phyloP scores from a whole-genome alignment of 345 rosid species.

The Populus ilicifolia region DNA sequence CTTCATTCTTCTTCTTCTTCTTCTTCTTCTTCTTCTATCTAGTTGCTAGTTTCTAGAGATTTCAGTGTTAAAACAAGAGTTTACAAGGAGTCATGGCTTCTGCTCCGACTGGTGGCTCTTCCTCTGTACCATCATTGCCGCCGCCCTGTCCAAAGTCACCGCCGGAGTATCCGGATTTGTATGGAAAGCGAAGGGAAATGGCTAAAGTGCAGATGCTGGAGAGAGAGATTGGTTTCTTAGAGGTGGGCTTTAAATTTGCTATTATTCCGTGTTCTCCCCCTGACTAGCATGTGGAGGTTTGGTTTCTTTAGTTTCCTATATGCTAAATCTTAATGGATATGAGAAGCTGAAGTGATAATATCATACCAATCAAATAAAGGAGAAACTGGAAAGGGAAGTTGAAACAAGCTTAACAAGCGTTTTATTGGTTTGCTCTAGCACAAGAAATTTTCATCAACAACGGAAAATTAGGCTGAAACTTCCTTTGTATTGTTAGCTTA shows the following conservation, averaged over 20 bases:
- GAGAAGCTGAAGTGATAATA: background rate
- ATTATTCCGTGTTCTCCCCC: background rate
- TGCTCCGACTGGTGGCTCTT: conserved; percentile 1
- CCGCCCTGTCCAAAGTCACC: conserved; percentile 84
- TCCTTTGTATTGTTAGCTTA: background rate
- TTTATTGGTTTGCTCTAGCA: background rate
- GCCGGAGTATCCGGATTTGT: conserved; percentile 93
- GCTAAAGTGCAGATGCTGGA: conserved; percentile 88
- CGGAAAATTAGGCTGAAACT: background rate
- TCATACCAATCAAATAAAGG: background rate
- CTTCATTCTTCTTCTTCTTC: background rate
- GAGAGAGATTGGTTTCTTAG: conserved; percentile 82
- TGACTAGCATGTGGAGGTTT: too few species aligned
- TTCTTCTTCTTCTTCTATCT: background rate
- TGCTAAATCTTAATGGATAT: background rate
- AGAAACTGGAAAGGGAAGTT: background rate
- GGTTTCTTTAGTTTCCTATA: background rate
- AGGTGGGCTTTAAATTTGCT: conserved; percentile 47
- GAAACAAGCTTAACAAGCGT: background rate
- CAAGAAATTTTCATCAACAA: background rate
- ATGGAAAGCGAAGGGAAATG: conserved; percentile 71
- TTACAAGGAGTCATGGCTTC: background rate
- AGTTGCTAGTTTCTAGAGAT: background rate
- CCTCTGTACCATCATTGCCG: conserved; percentile 23
- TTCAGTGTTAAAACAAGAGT: background rate